Evolutionary conservation across 805 yeast genomes (phyloP).

Genomic region (Metschnikowia amazonensis): DNA sequence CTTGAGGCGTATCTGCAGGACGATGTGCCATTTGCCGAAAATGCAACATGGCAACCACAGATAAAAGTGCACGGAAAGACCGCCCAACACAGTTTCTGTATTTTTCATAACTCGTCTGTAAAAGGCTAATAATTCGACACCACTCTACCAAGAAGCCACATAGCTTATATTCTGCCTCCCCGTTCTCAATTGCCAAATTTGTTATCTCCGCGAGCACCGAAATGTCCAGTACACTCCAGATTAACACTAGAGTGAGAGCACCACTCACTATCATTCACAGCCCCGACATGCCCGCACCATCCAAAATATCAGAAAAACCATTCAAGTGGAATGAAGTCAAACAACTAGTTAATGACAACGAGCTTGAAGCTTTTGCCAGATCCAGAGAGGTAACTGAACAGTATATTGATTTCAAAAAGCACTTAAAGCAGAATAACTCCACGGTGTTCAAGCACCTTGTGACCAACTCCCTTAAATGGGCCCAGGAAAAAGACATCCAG

Average conservation of each 20-base stretch:
- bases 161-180: no score
- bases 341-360: conserved; percentile 36
- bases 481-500: conserved; percentile 23
- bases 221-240: conserved; percentile 9
- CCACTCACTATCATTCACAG: conserved; percentile 20
- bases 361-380: conserved; percentile 48
- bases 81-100: not conserved
- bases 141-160: no score
- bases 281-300: conserved; percentile 37
- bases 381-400: conserved; percentile 38
- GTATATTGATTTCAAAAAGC: conserved; percentile 46
- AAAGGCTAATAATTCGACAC: no score
- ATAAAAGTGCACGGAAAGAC: not conserved
- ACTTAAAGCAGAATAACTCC: conserved; percentile 30
- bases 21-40: not conserved
- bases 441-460: conserved; percentile 50
- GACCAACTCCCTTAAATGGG: conserved; percentile 50
- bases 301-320: conserved; percentile 34
- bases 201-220: conserved; percentile 4
- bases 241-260: conserved; percentile 6
- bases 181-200: not conserved
- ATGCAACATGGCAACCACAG: conserved; percentile 1
- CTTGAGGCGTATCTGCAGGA: conserved; percentile 1
- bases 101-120: no score
- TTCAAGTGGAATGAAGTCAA: conserved; percentile 46